Base-by-base conservation (phyloP, 2,329 filamentous ascomycete genomes). In the Sclerotinia nivalis region DNA sequence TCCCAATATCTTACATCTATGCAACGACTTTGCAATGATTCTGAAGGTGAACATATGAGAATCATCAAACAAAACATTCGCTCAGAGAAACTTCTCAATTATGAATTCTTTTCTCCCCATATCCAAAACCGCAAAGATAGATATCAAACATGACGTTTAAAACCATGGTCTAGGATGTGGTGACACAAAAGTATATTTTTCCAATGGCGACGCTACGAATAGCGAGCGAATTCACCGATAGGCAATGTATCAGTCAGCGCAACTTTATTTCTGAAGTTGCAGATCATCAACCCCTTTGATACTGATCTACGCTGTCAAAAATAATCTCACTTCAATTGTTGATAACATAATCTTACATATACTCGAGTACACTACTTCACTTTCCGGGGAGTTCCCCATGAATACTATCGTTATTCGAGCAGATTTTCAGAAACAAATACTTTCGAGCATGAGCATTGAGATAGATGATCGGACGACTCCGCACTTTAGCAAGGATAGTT, bases 261-360 rank as follows among this genome's bases (percentile, higher is more conserved):
- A n/a, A 55, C 28, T 31, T 34, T 55, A 22, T 20, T 9, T 55
- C 52, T 55, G 15, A 34, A 55, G 4, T 18, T 15, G 43, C 8
- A 34, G 28, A 62, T 49, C 43, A 15, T 49, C 28, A n/a, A 49
- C 43, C 6, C 5, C 25, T 49, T 20, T 5, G 2, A 6, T n/a
- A 34, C 28, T 18, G 59, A 62, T 62, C 59, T 45, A 49, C 59
- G 43, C 28, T 49, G 59, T 49, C 59, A 18, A 28, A 31, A 34
- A 47, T 37, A 31, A 22, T n/a, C 10, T 49, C 28, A 22, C 22
- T 28, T 62, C 13, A 49, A 22, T 40, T 22, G 31, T 40, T 34
- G 34, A 40, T 34, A 40, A 34, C 34, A 40, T n/a, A n/a, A n/a
- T n/a, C n/a, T n/a, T n/a, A n/a, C n/a, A n/a, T n/a, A n/a, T n/a